Evolutionary conservation across 2,329 filamentous ascomycete species (phyloP).

Genomic region (Capronia coronata): DNA sequence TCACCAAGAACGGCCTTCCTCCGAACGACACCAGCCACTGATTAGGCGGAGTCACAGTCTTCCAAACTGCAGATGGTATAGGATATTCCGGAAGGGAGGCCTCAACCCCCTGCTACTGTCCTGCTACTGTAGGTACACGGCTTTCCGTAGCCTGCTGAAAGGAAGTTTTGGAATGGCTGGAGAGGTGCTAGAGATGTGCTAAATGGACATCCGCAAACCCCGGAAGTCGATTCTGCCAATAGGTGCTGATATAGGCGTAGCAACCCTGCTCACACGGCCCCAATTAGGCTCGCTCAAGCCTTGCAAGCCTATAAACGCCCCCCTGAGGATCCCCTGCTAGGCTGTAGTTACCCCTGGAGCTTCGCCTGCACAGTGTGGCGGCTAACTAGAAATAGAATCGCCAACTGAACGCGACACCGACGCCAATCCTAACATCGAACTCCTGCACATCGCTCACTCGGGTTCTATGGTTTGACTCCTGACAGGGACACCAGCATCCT

Average conservation of each 20-base stretch:
- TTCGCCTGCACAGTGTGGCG: neutral
- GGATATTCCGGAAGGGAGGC: too few species aligned
- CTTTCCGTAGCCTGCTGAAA: neutral
- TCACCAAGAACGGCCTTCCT: too few species aligned
- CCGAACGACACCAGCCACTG: too few species aligned
- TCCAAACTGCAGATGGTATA: too few species aligned
- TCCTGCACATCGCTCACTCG: neutral
- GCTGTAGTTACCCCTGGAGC: neutral
- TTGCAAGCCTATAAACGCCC: too few species aligned
- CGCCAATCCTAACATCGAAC: too few species aligned
- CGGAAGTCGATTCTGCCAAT: neutral
- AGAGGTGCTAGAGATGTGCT: neutral
- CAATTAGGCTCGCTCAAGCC: too few species aligned
- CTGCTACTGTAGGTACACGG: too few species aligned
- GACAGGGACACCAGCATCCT: neutral
- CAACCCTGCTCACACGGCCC: neutral
- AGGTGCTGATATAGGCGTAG: neutral
- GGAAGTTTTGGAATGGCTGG: neutral
- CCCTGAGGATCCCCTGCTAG: neutral
- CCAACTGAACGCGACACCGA: neutral
- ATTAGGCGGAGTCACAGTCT: too few species aligned
- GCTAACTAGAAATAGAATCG: neutral
- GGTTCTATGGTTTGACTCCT: neutral
- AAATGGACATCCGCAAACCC: too few species aligned
- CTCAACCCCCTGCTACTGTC: too few species aligned